Conservation (phyloP, 345 rosid genomes). For the Salix purpurea region DNA sequence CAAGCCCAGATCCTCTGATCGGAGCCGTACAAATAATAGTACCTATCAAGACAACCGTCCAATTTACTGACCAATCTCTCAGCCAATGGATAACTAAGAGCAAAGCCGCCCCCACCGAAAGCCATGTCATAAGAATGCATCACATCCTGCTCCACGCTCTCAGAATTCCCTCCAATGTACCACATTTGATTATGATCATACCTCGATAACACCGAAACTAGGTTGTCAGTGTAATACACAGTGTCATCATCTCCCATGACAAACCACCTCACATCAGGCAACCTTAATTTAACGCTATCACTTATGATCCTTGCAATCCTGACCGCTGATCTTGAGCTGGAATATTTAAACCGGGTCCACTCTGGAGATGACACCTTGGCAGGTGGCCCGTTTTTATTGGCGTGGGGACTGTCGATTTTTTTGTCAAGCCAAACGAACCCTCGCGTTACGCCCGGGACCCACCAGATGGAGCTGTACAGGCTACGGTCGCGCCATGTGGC, state of each 20-base stretch:
- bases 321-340: constrained; percentile 61
- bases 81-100: constrained; percentile 64
- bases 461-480: constrained; percentile 57
- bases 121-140: constrained; percentile 79
- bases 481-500: constrained; percentile 59
- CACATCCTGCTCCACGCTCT: constrained; percentile 70
- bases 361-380: constrained; percentile 45
- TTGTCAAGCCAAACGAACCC: constrained; percentile 71
- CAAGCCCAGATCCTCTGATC: constrained; percentile 83
- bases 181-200: constrained; percentile 76
- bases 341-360: constrained; percentile 52
- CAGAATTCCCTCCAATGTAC: constrained; percentile 73
- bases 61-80: constrained; percentile 41
- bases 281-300: constrained; percentile 47
- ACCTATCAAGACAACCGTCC: constrained; percentile 72
- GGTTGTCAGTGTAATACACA: constrained; percentile 57
- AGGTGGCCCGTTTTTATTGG: constrained; percentile 21
- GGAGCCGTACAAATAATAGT: constrained; percentile 68
- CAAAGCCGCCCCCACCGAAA: constrained; percentile 92
- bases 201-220: constrained; percentile 54
- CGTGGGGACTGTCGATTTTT: background rate
- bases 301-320: constrained; percentile 68
- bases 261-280: constrained; percentile 70
- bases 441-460: constrained; percentile 48
- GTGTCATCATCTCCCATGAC: constrained; percentile 96